Evolutionary conservation across 2,329 filamentous ascomycete species (phyloP).

Genomic region (Davidsoniella australis): DNA sequence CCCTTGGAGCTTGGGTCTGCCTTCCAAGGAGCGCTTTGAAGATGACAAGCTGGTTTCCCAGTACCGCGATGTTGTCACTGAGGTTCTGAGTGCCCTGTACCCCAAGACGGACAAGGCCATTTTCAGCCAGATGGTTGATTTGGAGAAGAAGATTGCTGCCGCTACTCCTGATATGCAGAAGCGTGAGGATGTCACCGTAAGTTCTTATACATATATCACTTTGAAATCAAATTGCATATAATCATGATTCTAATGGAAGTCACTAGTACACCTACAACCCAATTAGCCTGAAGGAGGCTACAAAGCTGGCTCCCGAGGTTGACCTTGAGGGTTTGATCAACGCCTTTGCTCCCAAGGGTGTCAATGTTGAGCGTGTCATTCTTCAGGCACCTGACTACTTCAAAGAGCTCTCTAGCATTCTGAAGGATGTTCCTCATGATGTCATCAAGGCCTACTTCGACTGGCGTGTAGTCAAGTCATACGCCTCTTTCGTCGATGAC

Average conservation of each 20-base stretch:
- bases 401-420: constrained; percentile 36
- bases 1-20: constrained; percentile 37
- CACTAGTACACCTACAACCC: constrained; percentile 46
- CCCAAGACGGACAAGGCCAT: constrained; percentile 21
- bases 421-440: constrained; percentile 35
- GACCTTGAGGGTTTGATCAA: constrained; percentile 34
- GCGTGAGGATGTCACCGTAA: constrained; percentile 39
- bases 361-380: constrained; percentile 32
- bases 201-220: constrained; percentile 8
- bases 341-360: constrained; percentile 22
- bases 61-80: constrained; percentile 24
- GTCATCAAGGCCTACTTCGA: constrained; percentile 44
- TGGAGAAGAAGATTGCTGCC: constrained; percentile 45
- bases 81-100: constrained; percentile 19
- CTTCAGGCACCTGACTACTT: constrained; percentile 43
- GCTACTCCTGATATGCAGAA: constrained; percentile 41
- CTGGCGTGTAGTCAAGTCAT: constrained; percentile 43
- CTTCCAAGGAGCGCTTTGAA: constrained; percentile 43
- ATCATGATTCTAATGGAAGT: not conserved
- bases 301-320: constrained; percentile 37
- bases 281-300: constrained; percentile 36
- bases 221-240: too few relatives aligned
- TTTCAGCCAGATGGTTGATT: constrained; percentile 29
- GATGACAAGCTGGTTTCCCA: constrained; percentile 33
- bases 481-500: constrained; percentile 37